Evolutionary conservation across 1,284 basidiomycete species (phyloP).

Genomic region (Irpex sp.): DNA sequence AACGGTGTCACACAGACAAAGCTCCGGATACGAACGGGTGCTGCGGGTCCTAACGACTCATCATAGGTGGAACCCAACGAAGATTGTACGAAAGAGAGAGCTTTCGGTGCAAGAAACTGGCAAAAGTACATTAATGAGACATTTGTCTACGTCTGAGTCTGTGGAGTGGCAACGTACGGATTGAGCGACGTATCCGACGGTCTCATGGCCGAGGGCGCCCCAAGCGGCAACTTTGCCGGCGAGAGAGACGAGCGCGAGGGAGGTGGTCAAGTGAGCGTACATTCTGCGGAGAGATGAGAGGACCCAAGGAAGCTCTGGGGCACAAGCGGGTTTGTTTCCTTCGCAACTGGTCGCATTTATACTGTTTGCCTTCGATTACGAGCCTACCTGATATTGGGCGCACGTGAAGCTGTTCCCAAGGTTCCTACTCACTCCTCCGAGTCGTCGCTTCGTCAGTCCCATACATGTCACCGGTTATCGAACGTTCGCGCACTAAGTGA

Average conservation of each 20-base stretch:
- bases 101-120: conserved; percentile 43
- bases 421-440: not conserved
- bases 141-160: not conserved
- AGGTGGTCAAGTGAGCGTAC: not conserved
- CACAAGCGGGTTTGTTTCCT: too few species aligned
- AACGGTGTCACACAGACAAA: not conserved
- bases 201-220: conserved; percentile 41
- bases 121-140: not conserved
- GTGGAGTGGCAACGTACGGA: not conserved
- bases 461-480: not conserved
- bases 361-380: too few species aligned
- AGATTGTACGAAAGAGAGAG: conserved; percentile 40
- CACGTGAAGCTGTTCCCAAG: not conserved
- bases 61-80: conserved; percentile 40
- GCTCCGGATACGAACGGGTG: conserved; percentile 30
- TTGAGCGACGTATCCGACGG: conserved; percentile 30
- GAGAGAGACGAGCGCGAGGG: conserved; percentile 1
- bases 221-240: conserved; percentile 26
- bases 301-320: too few species aligned
- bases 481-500: not conserved
- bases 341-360: too few species aligned
- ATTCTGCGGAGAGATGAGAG: not conserved
- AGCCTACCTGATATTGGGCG: too few species aligned
- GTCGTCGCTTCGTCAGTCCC: not conserved
- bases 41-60: conserved; percentile 41